Evolutionary conservation across 129 eudicot species (phyloP), one percentile per base, ranked within the genome.

Genomic region (Calendula officinalis): DNA sequence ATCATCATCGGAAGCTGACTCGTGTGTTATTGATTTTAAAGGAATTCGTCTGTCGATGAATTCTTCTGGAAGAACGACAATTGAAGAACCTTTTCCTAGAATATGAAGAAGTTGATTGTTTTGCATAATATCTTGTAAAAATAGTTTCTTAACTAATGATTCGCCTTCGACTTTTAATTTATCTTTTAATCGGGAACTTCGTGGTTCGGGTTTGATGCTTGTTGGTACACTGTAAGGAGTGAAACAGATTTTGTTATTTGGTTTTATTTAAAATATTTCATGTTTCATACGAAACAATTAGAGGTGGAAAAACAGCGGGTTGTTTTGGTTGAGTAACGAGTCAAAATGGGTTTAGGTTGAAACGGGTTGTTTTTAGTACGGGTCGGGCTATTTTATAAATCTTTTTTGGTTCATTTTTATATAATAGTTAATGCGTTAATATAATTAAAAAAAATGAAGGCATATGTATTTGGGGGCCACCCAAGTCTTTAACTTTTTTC

Each of bases 111-210:
- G 69, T 42, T 82, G 69, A 47, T 76, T 92, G 56, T 88, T 88
- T 77, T 81, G 83, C 62, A 77, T 52, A 62, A 92, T 77, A 71
- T 92, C 99, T 80, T 83, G 83, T 66, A 83, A 59, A 73, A 88
- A 92, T 57, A 67, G 65, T 60, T 74, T 84, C 73, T 92, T 92
- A 35, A 92, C 85, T 73, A 89, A 70, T 7, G 79, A 71, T 68
- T 92, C 96, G 17, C 95, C 98, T 66, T 83, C 98, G 13, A 80
- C 81, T 72, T 77, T 92, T 74, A 77, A 77, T 67, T 74, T 92
- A 69, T 92, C 91, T 80, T 83, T 88, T 32, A 92, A 60, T 13
- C 96, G 79, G 15, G 95, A 88, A 76, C 95, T 92, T 55, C 98
- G 75, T 12, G 98, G 96, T 50, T 83, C 91, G 37, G 83, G 60